These are phyloP conservation scores for Curvularia lunata DNA, from an alignment of 2,329 filamentous ascomycete species.

Conservation along the genomic window DNA sequence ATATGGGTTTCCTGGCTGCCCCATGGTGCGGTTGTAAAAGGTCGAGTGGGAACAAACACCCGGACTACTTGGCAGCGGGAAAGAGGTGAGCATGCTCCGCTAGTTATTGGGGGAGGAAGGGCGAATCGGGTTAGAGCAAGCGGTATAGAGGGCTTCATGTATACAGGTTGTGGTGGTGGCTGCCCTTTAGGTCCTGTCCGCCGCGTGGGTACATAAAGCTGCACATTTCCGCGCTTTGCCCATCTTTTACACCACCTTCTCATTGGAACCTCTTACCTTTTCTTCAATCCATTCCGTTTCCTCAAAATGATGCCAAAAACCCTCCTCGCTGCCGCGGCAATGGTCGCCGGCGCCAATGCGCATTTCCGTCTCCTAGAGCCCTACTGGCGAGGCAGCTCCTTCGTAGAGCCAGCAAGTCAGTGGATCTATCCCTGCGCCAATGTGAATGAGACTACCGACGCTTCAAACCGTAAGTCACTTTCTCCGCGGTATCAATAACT, in stretches of 20 bases:
- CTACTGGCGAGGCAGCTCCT: slow-evolving; percentile 53
- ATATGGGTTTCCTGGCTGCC: slow-evolving; percentile 5
- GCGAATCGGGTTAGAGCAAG: background rate
- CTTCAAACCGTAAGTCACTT: slow-evolving; percentile 49
- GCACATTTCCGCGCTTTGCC: background rate
- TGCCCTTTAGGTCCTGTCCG: slow-evolving; percentile 2
- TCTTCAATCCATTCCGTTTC: too few species aligned
- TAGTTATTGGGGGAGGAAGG: background rate
- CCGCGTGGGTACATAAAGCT: background rate
- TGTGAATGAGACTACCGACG: slow-evolving; percentile 47
- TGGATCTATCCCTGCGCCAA: slow-evolving; percentile 53
- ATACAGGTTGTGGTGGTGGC: slow-evolving; percentile 16
- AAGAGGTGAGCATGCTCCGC: background rate
- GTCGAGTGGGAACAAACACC: slow-evolving; percentile 6
- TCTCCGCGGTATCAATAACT: background rate
- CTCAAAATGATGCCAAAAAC: slow-evolving; percentile 30
- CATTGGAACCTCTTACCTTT: background rate
- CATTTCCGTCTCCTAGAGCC: slow-evolving; percentile 54
- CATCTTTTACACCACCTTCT: too few species aligned
- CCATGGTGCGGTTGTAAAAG: slow-evolving; percentile 6
- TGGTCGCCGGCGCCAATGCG: slow-evolving; percentile 46
- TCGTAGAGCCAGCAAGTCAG: slow-evolving; percentile 45
- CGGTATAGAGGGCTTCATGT: background rate
- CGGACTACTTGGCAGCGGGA: slow-evolving; percentile 11
- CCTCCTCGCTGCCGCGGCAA: slow-evolving; percentile 27